These are phyloP conservation scores for Tuctoria greenei DNA, from an alignment of 176 grass and related monocot genomes.

Conservation along the genomic window DNA sequence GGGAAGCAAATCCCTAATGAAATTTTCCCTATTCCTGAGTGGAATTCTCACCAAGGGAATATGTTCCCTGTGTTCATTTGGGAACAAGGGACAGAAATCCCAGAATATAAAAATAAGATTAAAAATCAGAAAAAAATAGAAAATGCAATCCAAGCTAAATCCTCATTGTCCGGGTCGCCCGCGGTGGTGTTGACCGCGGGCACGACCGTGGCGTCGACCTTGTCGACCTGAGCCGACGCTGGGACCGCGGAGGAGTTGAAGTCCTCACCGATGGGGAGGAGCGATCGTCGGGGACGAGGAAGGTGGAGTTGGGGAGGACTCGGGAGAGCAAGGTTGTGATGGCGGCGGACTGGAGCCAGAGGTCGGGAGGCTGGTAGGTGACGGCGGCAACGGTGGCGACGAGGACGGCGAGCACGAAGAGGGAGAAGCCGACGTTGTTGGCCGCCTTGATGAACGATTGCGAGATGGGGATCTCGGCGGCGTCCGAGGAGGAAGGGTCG, in stretches of 20 bases:
- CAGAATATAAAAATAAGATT: too few relatives aligned
- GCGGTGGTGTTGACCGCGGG: neutral
- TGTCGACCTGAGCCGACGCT: slow-evolving; percentile 9
- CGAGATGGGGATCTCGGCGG: slow-evolving; percentile 64
- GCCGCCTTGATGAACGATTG: slow-evolving; percentile 75
- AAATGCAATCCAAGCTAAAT: too few relatives aligned
- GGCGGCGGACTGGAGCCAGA: slow-evolving; percentile 83
- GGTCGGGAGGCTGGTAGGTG: slow-evolving; percentile 94
- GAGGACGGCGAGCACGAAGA: slow-evolving; percentile 86
- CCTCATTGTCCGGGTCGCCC: slow-evolving; percentile 63
- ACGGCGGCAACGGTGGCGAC: slow-evolving; percentile 85
- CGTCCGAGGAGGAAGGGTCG: too few relatives aligned
- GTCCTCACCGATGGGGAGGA: slow-evolving; percentile 92
- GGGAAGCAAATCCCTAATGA: too few relatives aligned
- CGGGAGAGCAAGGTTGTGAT: too few relatives aligned
- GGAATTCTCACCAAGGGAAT: too few relatives aligned
- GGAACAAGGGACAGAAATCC: too few relatives aligned
- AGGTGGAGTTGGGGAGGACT: too few relatives aligned
- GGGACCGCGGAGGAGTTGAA: slow-evolving; percentile 46
- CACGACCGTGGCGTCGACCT: neutral
- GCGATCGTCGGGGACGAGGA: too few relatives aligned
- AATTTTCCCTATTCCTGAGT: too few relatives aligned
- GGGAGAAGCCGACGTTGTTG: slow-evolving; percentile 79
- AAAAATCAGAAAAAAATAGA: too few relatives aligned
- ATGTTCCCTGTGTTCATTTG: too few relatives aligned